Evolutionary conservation across 2,329 filamentous ascomycete genomes (phyloP), one percentile per base, ranked within the genome.

Genomic region (Ophiostoma himal-ulmi): DNA sequence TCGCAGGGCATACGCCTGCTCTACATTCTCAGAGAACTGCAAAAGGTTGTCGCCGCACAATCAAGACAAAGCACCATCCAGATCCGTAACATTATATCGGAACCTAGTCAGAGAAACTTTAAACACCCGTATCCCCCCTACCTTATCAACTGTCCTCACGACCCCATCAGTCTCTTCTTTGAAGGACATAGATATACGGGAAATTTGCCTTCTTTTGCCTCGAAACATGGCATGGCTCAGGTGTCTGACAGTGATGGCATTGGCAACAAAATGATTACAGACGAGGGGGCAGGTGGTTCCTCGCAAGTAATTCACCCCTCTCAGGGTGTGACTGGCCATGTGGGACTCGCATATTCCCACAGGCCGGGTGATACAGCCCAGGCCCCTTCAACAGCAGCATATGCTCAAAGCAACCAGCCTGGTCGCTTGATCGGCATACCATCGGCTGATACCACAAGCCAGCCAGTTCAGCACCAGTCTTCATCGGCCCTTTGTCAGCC

Each of bases 21-120:
- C 11, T 83, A 82, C 69, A 86, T 87, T 48, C 76, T 87, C 14
- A 78, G 79, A 3, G 81, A 80, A 6, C 87, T 88, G 72, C 77
- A 80, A 34, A 77, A 81, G 37, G 81, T 80, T 4, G 80, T 83
- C 17, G 73, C 73, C 13, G 75, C 76, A 36, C 75, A 48, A 72
- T 72, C 22, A 73, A 74, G 39, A 65, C 74, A 73, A 7, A 71
- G n/a, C 44, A 3, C 44, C 1, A 3, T 30, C n/a, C 52, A 10
- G 2, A 57, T 11, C n/a, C 8, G 10, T 17, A 26, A 26, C n/a
- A 57, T 10, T 57, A 10, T 57, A 17, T 57, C 52, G 7, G 17
- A 20, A 20, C 6, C 5, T n/a, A 20, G 44, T 2, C 11, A 69
- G 7, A 64, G 44, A 73, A 72, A 10, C 72, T 75, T 36, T 52